Evolutionary conservation across 1,284 basidiomycete genomes (phyloP), one percentile per base, ranked within the genome.

Genomic region (Irpex sp.): DNA sequence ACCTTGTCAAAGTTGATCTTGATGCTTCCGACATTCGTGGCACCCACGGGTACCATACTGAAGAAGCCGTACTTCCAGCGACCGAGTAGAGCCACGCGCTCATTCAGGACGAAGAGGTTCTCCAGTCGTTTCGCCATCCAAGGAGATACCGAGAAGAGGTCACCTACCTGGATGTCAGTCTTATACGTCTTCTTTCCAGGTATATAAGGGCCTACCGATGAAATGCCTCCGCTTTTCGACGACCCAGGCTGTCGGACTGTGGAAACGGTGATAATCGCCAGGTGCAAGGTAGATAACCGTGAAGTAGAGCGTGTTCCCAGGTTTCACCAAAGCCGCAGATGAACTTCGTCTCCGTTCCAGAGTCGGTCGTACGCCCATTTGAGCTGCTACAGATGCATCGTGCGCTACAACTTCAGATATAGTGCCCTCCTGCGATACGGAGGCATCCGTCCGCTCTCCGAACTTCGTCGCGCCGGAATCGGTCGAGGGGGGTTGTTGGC

Each of bases 261-360:
- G 97, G 85, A 98, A 99, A 46, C 95, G 88, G 73, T 99, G 97
- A 75, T 99, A 99, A 76, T 99, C 97, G 1, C 97, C 97, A 0
- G 97, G 97, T 1, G 97, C 97, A 61, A 99, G 90, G 78, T 99
- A 99, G 68, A 99, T 90, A 70, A 99, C 97, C 54, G 91, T 81
- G 76, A 98, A 99, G 79, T 88, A 97, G 46, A 98, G 85, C 57
- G 88, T 85, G 73, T 97, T 90, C 11, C 90, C 92, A 3, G 86
- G 83, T 68, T 84, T 84, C 50, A 86, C 79, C 55, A 74, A 77
- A 46, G 78, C 78, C 17, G 79, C 78, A 5, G 66, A 67, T 15
- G 79, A 82, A 35, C 79, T 76, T 59, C 78, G 82, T 61, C 74
- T 71, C 50, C 77, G 71, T 21, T 79, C 77, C 37, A 82, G 70